Percentiles rank a stretch among this genome's conserved stretches.
These are phyloP conservation scores for Elymus sibiricus DNA, from an alignment of 176 grass and related monocot genomes.

Conservation along the genomic window DNA sequence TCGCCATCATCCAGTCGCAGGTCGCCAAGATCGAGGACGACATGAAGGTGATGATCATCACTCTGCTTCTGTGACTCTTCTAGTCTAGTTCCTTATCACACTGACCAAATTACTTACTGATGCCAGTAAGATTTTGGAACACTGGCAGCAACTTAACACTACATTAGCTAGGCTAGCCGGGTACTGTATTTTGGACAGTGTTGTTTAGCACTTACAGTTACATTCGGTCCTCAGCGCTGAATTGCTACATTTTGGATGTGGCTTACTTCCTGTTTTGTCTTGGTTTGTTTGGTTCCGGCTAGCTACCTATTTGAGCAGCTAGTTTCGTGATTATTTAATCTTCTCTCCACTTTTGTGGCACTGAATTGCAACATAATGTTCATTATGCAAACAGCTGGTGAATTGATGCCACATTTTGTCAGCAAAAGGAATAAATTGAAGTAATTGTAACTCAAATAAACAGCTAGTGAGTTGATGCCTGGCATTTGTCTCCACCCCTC, in stretches of 20 bases:
- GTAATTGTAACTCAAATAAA: not conserved
- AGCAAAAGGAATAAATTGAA: not conserved
- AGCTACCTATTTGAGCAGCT: not conserved
- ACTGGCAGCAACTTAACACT: not conserved
- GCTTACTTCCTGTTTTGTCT: not conserved
- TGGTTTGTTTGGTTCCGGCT: not conserved
- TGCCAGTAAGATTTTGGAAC: not conserved
- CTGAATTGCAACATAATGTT: not conserved
- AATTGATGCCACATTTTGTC: not conserved
- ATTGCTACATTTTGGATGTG: not conserved
- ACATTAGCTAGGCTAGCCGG: not conserved
- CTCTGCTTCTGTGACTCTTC: not conserved
- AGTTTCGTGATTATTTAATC: not conserved
- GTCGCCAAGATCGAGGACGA: conserved; percentile 98
- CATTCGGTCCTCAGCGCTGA: not conserved
- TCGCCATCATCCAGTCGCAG: conserved; percentile 71
- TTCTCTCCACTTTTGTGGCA: not conserved
- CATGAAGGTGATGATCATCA: conserved; percentile 60
- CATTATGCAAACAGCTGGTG: not conserved
- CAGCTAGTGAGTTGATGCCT: rapidly evolving
- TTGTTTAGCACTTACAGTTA: not conserved
- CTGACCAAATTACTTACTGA: not conserved
- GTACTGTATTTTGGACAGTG: not conserved
- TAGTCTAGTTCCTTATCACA: not conserved
- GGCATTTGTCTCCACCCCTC: not conserved